Evolutionary conservation across 306 rosid species (phyloP), one percentile per base, ranked within the genome.

Genomic region (Prunus davidiana): DNA sequence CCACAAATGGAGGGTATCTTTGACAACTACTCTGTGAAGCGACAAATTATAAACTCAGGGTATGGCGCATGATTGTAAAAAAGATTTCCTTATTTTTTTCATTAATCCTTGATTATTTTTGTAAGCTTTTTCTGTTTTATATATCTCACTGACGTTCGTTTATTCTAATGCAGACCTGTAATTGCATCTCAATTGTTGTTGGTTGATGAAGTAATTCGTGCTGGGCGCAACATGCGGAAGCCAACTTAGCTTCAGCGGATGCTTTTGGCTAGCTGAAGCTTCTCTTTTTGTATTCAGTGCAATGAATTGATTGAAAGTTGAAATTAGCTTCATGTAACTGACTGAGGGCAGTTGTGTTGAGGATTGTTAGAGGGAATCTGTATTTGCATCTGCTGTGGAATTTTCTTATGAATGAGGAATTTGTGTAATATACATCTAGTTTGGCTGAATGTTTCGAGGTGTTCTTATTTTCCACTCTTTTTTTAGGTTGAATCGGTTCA

Each of bases 121-220:
- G 30, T 19, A n/a, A 27, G 8, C 16, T 14, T 51, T 51, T 49
- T n/a, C 2, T 2, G 19, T 3, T 15, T 64, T 12, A 38, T 52
- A 28, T 41, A 18, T 25, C 20, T 16, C 25, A 72, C 15, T 24
- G 64, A 5, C 22, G 27, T 41, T 72, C 28, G 7, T 62, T 15
- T 22, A 8, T 20, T 63, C 19, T 82, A 45, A 38, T 84, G 67
- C 96, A 95, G 98, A 89, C 99, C 99, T 8, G 96, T 95, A 64
- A 92, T 95, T 77, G 90, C 95, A 54, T 92, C 97, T 50, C 99
- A 95, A 67, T 78, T 95, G 87, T 88, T 95, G 56, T 79, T 95
- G 90, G 99, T 95, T 51, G 99, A 95, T 73, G 99, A 95, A 89
- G 97, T 95, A 15, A 92, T 95, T 68, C 97, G 99, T 28, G 99